Base-by-base conservation (phyloP, 345 rosid species). In the Sonneratia caseolaris region DNA sequence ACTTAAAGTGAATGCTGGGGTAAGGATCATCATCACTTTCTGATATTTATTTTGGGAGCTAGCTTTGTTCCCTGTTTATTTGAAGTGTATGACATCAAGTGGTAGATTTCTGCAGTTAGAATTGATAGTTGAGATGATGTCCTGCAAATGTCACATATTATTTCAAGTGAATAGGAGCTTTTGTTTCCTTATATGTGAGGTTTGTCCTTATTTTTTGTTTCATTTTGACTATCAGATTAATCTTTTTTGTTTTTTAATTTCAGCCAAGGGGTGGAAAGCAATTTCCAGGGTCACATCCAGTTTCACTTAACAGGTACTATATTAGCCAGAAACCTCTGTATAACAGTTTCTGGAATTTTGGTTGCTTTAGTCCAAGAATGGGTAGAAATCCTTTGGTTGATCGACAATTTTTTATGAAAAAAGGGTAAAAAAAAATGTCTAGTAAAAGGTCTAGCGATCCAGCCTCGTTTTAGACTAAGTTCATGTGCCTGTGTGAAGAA, bases 1-100 rank as follows among this genome's bases (percentile, higher is more conserved):
- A 40, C 87, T 95, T 68, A 86, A 87, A 75, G 75, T 86, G 81
- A 90, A 76, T 82, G 68, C 43, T 72, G 88, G 89, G 80, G 97
- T 92, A 82, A 66, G 84, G 18, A 37, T 55, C 24, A 22, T 3
- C 14, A 7, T 35, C 32, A 55, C 57, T 21, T 68, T 40, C 65
- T 37, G 27, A 67, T 59, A 37, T 65, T n/a, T 48, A 35, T 64
- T 16, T 5, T 9, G 43, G 24, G 37, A 42, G 49, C 35, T 32
- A 5, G 70, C 35, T 43, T 69, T 4, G 8, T 69, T 69, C 9
- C 32, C 35, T n/a, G 5, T 47, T 69, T n/a, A 0, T 15, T 48
- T 69, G 9, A 2, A 51, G 62, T 48, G 12, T 69, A 13, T 69
- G 72, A 48, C 19, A 21, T 68, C 35, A 42, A 32, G 7, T 67